Percentiles rank a stretch among this genome's conserved stretches.
phyloP scores from a whole-genome alignment of 2,329 filamentous ascomycete genomes.

The Thelonectria rubi region DNA sequence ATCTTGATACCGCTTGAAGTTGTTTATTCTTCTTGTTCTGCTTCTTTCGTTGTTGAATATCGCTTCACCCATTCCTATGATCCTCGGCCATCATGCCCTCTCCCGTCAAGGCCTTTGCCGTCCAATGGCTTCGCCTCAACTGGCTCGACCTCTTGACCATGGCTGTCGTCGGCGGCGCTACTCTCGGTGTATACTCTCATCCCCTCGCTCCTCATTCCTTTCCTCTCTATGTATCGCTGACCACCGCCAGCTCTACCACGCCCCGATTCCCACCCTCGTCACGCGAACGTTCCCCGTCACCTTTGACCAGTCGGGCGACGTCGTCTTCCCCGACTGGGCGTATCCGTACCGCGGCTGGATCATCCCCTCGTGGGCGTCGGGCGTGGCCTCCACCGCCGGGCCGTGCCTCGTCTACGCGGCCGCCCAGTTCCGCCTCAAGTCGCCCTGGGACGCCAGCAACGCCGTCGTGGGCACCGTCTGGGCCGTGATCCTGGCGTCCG shows the following conservation, averaged over 20 bases:
- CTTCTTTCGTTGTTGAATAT: neutral
- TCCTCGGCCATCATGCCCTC: too few relatives aligned
- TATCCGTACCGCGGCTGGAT: slow-evolving; percentile 72
- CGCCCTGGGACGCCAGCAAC: slow-evolving; percentile 69
- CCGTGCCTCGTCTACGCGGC: slow-evolving; percentile 66
- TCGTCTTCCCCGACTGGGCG: slow-evolving; percentile 71
- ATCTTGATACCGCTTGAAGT: too few relatives aligned
- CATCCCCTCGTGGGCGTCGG: slow-evolving; percentile 67
- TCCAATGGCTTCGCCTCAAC: slow-evolving; percentile 65
- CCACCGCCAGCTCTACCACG: slow-evolving; percentile 55
- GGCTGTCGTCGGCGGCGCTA: slow-evolving; percentile 55
- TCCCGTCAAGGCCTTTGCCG: slow-evolving; percentile 37
- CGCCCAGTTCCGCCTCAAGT: slow-evolving; percentile 66
- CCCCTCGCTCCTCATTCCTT: fast-evolving
- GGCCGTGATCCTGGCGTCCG: slow-evolving; percentile 64
- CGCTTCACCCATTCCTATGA: neutral
- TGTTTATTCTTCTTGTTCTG: neutral
- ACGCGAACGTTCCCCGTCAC: slow-evolving; percentile 69
- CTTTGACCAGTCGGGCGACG: slow-evolving; percentile 64
- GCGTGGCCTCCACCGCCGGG: slow-evolving; percentile 63
- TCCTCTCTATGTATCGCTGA: too few relatives aligned
- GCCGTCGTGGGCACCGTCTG: slow-evolving; percentile 69
- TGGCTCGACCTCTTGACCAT: slow-evolving; percentile 70
- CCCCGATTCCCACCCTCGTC: slow-evolving; percentile 58
- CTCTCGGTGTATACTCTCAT: slow-evolving; percentile 42